Evolutionary conservation across 345 rosid species (phyloP), one percentile per base, ranked within the genome.

Genomic region (Citrus hindsii): DNA sequence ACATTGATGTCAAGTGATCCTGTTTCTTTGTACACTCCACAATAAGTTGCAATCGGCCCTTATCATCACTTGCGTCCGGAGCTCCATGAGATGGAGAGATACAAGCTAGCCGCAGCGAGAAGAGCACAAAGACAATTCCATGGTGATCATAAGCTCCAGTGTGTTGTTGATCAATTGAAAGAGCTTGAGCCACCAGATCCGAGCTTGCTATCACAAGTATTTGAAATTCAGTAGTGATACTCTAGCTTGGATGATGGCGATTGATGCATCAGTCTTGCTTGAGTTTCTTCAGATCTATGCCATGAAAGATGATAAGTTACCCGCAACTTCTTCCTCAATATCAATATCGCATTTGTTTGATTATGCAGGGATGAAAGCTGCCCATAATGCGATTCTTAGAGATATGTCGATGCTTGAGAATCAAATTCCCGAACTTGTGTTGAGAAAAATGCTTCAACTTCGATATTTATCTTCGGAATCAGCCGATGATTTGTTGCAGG

Each of bases 21-120:
- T 1, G 89, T 90, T 64, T 81, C 83, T 27, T 90, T 42, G 2
- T 42, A 91, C 83, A 86, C 88, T 67, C 98, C 95, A n/a, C 95
- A 92, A 38, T 81, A 84, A 51, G 91, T 90, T 13, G 90, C 98
- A 1, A 79, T 93, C 3, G 98, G 97, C 48, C 97, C 95, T 62
- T 92, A 93, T 81, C 93, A 93, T 75, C 77, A 82, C 74, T 81
- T 87, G 78, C 90, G 87, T 32, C 91, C 91, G 2, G 94, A 92
- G 84, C 86, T 90, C 59, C 80, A 85, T 62, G 93, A 92, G 81
- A 89, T 87, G 91, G 91, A 89, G 74, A 77, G 94, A 40, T n/a
- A 58, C 61, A 58, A 58, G 25, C 24, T 58, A 19, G 25, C 61
- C 4, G 61, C 61, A 58, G 24, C 27, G 9, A 58, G n/a, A 58